Percentiles rank a stretch among this genome's conserved stretches.
Evolutionary conservation across 495 filamentous ascomycete genomes (phyloP).

Genomic region (Neurospora intermedia): DNA sequence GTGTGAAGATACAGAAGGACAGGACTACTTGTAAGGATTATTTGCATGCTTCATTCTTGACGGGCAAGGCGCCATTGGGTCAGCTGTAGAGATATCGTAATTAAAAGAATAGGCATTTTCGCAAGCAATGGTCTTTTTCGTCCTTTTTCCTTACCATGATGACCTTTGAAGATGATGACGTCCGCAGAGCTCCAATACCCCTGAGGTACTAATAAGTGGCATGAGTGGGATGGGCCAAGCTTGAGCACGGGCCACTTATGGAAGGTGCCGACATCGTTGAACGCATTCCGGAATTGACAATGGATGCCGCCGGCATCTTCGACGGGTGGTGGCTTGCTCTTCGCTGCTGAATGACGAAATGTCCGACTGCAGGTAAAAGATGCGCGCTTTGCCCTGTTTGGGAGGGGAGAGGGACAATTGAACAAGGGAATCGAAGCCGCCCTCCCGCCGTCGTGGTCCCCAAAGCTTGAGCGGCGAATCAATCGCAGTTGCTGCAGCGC

Average conservation of each 20-base stretch:
- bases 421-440: not conserved
- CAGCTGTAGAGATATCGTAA: not conserved
- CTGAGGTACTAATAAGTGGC: not conserved
- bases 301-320: not conserved
- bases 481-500: not conserved
- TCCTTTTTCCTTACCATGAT: not conserved
- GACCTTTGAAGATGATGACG: not conserved
- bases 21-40: not conserved
- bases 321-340: not conserved
- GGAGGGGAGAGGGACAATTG: not conserved
- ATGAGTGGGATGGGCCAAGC: not conserved
- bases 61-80: not conserved
- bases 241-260: not conserved
- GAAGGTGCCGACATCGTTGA: not conserved
- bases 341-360: not conserved
- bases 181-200: not conserved
- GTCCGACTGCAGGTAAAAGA: not conserved
- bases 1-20: not conserved
- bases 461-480: not conserved
- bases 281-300: not conserved
- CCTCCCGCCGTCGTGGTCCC: not conserved
- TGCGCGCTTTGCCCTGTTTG: not conserved
- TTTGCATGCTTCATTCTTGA: not conserved
- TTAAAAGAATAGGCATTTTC: not conserved
- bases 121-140: not conserved